These are phyloP conservation scores for Fusarium sp. DNA, from an alignment of 2,329 filamentous ascomycete species.

Conservation along the genomic window DNA sequence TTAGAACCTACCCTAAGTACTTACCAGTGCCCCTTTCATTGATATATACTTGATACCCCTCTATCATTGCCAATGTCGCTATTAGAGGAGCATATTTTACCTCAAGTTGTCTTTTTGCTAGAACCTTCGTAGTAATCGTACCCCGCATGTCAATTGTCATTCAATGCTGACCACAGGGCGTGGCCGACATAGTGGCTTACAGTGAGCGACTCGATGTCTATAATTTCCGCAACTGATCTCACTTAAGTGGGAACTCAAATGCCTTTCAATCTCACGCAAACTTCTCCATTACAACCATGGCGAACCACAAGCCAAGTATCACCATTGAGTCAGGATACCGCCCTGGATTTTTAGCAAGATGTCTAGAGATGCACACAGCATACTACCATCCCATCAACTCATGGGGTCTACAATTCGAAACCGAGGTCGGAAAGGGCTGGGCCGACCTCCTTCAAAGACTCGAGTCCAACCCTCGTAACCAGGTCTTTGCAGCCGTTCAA, in stretches of 20 bases:
- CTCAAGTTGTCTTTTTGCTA: too few species aligned
- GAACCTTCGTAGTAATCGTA: too few species aligned
- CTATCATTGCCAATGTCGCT: too few species aligned
- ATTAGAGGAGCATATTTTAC: too few species aligned
- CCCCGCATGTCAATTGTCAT: too few species aligned
- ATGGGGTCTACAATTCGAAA: constrained; percentile 32
- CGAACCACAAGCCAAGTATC: background rate
- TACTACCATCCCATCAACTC: constrained; percentile 29
- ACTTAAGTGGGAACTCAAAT: background rate
- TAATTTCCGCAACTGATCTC: background rate
- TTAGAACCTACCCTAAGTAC: too few species aligned
- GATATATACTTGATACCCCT: too few species aligned
- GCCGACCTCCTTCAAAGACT: constrained; percentile 34
- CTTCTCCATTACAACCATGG: background rate
- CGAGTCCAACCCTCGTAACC: constrained; percentile 20
- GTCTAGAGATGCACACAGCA: constrained; percentile 37
- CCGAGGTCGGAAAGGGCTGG: constrained; percentile 27
- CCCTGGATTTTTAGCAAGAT: constrained; percentile 31
- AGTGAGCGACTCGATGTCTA: too few species aligned
- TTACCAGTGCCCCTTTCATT: too few species aligned
- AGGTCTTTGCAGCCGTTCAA: constrained; percentile 31
- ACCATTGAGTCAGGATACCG: constrained; percentile 30
- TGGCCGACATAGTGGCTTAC: too few species aligned
- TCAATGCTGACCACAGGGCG: too few species aligned
- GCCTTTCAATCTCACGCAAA: fast-evolving